phyloP scores from a whole-genome alignment of 768 basidiomycete genomes.

The Leccinum disarticulatum region DNA sequence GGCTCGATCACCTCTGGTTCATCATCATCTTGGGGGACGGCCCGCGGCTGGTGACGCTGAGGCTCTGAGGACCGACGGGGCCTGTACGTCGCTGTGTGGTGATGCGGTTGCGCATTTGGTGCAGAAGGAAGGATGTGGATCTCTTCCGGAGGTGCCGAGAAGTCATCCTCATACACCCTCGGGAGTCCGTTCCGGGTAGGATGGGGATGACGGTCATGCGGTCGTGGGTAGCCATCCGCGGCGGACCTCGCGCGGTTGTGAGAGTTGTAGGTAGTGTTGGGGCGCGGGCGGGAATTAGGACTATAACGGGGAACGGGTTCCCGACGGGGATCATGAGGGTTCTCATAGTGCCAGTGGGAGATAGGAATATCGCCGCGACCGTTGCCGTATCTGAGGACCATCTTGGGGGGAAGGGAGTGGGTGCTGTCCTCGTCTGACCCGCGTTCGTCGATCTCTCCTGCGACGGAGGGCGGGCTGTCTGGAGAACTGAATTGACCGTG shows the following conservation, averaged over 20 bases:
- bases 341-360: slow-evolving; percentile 41
- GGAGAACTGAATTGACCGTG: slow-evolving; percentile 51
- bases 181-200: slow-evolving; percentile 21
- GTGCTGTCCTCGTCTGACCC: slow-evolving; percentile 44
- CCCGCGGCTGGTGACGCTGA: slow-evolving; percentile 22
- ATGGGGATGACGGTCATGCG: slow-evolving; percentile 25
- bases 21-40: slow-evolving; percentile 17
- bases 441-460: slow-evolving; percentile 39
- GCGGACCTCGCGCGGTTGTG: slow-evolving; percentile 42
- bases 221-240: slow-evolving; percentile 28
- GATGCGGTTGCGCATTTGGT: slow-evolving; percentile 37
- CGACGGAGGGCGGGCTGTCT: slow-evolving; percentile 50
- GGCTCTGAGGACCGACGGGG: slow-evolving; percentile 33
- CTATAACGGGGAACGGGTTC: slow-evolving; percentile 19
- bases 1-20: slow-evolving; percentile 36
- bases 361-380: slow-evolving; percentile 67
- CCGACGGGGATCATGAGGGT: slow-evolving; percentile 14
- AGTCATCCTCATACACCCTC: slow-evolving; percentile 20
- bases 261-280: slow-evolving; percentile 32
- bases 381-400: slow-evolving; percentile 68
- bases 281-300: slow-evolving; percentile 27
- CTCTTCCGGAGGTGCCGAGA: slow-evolving; percentile 50
- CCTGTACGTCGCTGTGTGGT: slow-evolving; percentile 27
- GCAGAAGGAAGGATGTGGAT: slow-evolving; percentile 61
- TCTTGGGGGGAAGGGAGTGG: slow-evolving; percentile 61